Evolutionary conservation across 1,284 basidiomycete species (phyloP).

Genomic region (Singerocomus inundabilis): DNA sequence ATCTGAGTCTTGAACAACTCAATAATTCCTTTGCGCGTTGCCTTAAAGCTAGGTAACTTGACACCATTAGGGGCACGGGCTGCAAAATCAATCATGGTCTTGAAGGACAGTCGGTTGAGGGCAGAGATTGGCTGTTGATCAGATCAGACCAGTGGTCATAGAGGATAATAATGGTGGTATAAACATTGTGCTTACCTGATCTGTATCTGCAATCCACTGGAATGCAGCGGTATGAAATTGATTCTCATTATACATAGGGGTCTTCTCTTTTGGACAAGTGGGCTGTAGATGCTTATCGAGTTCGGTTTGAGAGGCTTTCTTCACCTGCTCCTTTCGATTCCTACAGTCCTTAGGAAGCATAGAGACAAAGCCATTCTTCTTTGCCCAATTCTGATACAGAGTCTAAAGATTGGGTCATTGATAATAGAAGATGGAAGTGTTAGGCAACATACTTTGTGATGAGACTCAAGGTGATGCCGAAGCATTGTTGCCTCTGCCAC

Average conservation of each 20-base stretch:
- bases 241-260: conserved; percentile 18
- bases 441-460: too few species aligned
- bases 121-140: conserved; percentile 4
- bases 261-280: conserved; percentile 2
- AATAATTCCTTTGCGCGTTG: neutral
- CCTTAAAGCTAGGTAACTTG: neutral
- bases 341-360: neutral
- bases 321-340: neutral
- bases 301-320: neutral
- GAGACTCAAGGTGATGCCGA: too few species aligned
- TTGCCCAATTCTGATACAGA: neutral
- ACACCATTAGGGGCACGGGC: neutral
- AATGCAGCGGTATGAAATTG: conserved; percentile 21
- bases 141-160: neutral
- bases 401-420: neutral
- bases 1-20: conserved; percentile 7
- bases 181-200: conserved; percentile 26
- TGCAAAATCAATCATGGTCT: neutral
- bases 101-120: neutral
- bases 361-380: neutral
- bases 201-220: conserved; percentile 29
- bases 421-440: too few species aligned
- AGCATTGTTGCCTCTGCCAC: too few species aligned
- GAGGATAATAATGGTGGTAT: neutral
- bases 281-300: neutral